Evolutionary conservation across 306 rosid species (phyloP).

Genomic region (Senna tora): DNA sequence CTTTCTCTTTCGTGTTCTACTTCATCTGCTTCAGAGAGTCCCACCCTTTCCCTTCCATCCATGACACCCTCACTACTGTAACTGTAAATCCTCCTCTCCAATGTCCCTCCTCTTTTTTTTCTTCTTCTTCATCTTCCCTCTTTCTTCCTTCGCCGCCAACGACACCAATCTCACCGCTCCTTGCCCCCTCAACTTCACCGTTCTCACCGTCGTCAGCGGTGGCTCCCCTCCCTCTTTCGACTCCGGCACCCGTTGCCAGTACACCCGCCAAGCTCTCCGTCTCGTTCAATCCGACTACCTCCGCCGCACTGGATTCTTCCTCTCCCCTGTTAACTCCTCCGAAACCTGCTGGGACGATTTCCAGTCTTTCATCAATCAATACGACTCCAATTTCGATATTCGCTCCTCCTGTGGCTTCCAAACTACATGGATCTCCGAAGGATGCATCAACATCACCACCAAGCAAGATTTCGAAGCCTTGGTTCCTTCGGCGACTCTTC

Average conservation of each 20-base stretch:
- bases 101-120: constrained; percentile 37
- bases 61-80: neutral
- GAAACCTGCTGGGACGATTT: constrained; percentile 35
- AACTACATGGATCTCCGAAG: constrained; percentile 56
- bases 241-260: constrained; percentile 46
- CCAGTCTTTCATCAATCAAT: constrained; percentile 37
- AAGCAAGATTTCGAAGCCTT: constrained; percentile 40
- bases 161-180: constrained; percentile 5
- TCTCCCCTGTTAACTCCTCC: constrained; percentile 46
- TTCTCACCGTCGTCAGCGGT: constrained; percentile 51
- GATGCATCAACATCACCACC: constrained; percentile 80
- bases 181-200: constrained; percentile 80
- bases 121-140: neutral
- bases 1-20: too few relatives aligned
- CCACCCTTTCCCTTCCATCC: too few relatives aligned
- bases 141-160: constrained; percentile 24
- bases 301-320: constrained; percentile 52
- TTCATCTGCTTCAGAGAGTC: too few relatives aligned
- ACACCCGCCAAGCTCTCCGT: constrained; percentile 61
- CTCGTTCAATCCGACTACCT: constrained; percentile 71
- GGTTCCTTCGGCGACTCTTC: neutral
- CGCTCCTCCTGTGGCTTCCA: constrained; percentile 40
- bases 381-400: constrained; percentile 7
- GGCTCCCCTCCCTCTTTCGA: constrained; percentile 29
- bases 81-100: neutral